phyloP scores from a whole-genome alignment of 2,329 filamentous ascomycete species.

The Xylariaceae sp. region DNA sequence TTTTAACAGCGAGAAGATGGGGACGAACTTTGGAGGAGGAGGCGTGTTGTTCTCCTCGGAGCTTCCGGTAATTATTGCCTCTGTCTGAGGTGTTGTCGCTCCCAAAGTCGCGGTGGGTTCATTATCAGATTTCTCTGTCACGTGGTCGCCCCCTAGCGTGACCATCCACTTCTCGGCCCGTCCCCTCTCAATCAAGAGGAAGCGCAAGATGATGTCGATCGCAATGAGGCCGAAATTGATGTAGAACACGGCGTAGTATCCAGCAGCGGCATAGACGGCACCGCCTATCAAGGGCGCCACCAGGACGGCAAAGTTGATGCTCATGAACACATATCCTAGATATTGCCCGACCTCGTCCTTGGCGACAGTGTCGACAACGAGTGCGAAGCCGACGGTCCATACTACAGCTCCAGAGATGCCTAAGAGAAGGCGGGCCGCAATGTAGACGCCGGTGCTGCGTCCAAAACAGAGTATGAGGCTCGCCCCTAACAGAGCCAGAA shows the following conservation, averaged over 20 bases:
- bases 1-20: not conserved
- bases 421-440: not conserved
- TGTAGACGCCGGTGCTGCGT: not conserved
- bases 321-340: not conserved
- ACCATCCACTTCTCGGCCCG: not conserved
- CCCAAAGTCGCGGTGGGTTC: not conserved
- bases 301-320: not conserved
- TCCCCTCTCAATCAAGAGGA: slow-evolving; percentile 1
- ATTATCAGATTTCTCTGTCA: too few species aligned
- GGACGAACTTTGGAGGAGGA: not conserved
- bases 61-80: not conserved
- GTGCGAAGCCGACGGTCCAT: not conserved
- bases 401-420: not conserved
- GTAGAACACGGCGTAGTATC: not conserved
- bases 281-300: not conserved
- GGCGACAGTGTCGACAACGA: not conserved
- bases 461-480: not conserved
- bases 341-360: not conserved
- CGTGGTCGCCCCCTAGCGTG: too few species aligned
- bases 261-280: not conserved
- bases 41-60: not conserved
- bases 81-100: not conserved
- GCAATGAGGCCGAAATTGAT: not conserved
- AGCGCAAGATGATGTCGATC: not conserved
- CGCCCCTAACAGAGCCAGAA: not conserved